Evolutionary conservation across 2,329 filamentous ascomycete species (phyloP), one percentile per base, ranked within the genome.

Genomic region (Pseudogymnoascus sp.): DNA sequence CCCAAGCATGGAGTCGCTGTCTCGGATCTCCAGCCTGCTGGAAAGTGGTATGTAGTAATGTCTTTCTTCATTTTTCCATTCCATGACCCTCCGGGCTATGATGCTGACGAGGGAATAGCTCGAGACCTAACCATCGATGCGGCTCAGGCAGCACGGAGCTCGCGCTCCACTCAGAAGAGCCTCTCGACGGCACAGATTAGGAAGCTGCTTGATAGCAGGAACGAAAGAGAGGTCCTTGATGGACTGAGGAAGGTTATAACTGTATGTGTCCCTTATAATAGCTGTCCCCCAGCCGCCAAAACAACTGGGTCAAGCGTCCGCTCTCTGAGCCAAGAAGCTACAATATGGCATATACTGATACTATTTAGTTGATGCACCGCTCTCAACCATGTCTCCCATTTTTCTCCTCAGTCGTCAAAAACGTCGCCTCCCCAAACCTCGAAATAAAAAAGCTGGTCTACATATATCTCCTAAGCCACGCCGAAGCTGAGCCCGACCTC

Each of bases 381-480:
- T 87, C 90, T 70, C 90, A 96, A 74, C 88, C 91, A 69, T 96
- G 92, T 64, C 82, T 96, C 2, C 88, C 90, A 21, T 96, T 93
- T 82, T 99, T 99, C 81, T 96, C 93, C n/a, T 90, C 92, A 23
- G 90, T 99, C 63, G 91, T 99, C 75, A 99, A 99, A 79, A 99
- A 97, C 70, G 91, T 97, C 65, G 93, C 93, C 28, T 96, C 91
- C 38, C 89, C 93, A 12, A 96, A 92, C 71, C 83, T 97, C 70
- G 92, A 96, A 72, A 93, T 97, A 76, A 96, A 97, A 78, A 97
- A 97, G 76, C 86, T 99, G 63, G 95, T 99, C 66, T 99, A 99
- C 80, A 96, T 97, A 74, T 99, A 97, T 77, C 87, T 99, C 66
- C 88, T 97, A 65, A 91, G 96, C 74, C 93, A 99, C 82, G 95